These are phyloP conservation scores for Ziziphus jujuba DNA, from an alignment of 306 rosid genomes.

Conservation along the genomic window DNA sequence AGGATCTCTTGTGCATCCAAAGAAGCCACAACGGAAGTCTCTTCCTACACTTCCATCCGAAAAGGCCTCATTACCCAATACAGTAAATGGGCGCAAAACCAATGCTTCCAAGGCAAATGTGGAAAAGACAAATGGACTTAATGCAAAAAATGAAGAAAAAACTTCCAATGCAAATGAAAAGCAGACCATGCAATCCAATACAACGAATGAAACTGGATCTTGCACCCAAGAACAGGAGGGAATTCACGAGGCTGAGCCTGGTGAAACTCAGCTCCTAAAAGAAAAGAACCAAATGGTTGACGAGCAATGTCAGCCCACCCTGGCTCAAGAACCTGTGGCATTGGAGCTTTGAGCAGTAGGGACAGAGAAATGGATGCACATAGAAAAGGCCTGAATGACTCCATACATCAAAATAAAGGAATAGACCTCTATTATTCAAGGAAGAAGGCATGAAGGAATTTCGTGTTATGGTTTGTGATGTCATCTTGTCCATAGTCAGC, in stretches of 20 bases:
- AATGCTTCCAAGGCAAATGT: constrained; percentile 50
- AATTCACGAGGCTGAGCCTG: constrained; percentile 33
- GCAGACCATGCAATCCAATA: constrained; percentile 28
- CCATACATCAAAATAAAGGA: constrained; percentile 48
- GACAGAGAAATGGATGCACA: constrained; percentile 31
- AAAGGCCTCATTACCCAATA: constrained; percentile 48
- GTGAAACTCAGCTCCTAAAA: constrained; percentile 35
- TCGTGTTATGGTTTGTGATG: constrained; percentile 58
- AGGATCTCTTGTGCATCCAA: constrained; percentile 46
- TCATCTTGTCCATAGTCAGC: constrained; percentile 60
- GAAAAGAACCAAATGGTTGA: constrained; percentile 42
- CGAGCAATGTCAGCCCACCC: constrained; percentile 47
- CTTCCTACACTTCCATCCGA: constrained; percentile 83
- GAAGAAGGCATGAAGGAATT: constrained; percentile 55
- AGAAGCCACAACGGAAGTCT: constrained; percentile 86
- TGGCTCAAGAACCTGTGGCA: constrained; percentile 44
- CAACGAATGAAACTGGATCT: constrained; percentile 33
- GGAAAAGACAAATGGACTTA: constrained; percentile 40
- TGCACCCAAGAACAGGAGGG: constrained; percentile 26
- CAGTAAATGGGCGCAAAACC: constrained; percentile 40
- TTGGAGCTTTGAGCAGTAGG: constrained; percentile 44
- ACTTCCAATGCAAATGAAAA: constrained; percentile 23
- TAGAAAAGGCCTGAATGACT: constrained; percentile 31
- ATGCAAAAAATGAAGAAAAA: constrained; percentile 39
- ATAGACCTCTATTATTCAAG: constrained; percentile 47